Percentiles rank a stretch among this genome's conserved stretches.
These are phyloP conservation scores for Trichophyton benhamiae DNA, from an alignment of 2,329 filamentous ascomycete species.

Conservation along the genomic window DNA sequence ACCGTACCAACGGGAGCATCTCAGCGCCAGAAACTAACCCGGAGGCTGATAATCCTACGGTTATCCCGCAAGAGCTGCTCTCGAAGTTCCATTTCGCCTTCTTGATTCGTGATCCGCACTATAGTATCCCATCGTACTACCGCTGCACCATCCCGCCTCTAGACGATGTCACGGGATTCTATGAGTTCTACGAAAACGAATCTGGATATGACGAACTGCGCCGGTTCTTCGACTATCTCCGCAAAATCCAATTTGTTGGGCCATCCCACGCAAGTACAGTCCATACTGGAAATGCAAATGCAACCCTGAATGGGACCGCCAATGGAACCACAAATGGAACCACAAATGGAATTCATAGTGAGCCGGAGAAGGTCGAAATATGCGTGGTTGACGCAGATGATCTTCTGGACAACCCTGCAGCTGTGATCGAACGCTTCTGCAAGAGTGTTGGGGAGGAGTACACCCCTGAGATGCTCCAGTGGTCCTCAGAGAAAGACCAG, in stretches of 20 bases:
- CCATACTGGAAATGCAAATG: slow-evolving; percentile 20
- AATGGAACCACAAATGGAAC: slow-evolving; percentile 13
- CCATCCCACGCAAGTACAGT: slow-evolving; percentile 45
- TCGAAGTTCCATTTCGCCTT: slow-evolving; percentile 87
- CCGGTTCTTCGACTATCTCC: slow-evolving; percentile 73
- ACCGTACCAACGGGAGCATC: slow-evolving; percentile 43
- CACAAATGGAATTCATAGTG: neutral
- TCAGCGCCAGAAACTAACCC: slow-evolving; percentile 30
- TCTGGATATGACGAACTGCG: slow-evolving; percentile 85
- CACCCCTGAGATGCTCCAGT: slow-evolving; percentile 64
- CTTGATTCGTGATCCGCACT: slow-evolving; percentile 88
- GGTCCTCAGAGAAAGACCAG: slow-evolving; percentile 66
- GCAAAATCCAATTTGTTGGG: slow-evolving; percentile 56
- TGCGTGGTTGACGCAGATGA: slow-evolving; percentile 92
- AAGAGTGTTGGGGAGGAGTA: slow-evolving; percentile 68
- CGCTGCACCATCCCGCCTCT: slow-evolving; percentile 86
- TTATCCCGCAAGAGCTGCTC: slow-evolving; percentile 62
- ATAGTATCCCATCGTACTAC: slow-evolving; percentile 85
- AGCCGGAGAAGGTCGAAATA: slow-evolving; percentile 44
- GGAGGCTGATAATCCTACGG: slow-evolving; percentile 69
- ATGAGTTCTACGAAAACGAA: slow-evolving; percentile 74
- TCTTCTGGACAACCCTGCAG: slow-evolving; percentile 70
- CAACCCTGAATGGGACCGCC: slow-evolving; percentile 15
- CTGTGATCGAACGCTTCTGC: slow-evolving; percentile 68
- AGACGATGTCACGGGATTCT: slow-evolving; percentile 68